Conservation (phyloP, 1,284 basidiomycete genomes). For the Pterulicium gracile region DNA sequence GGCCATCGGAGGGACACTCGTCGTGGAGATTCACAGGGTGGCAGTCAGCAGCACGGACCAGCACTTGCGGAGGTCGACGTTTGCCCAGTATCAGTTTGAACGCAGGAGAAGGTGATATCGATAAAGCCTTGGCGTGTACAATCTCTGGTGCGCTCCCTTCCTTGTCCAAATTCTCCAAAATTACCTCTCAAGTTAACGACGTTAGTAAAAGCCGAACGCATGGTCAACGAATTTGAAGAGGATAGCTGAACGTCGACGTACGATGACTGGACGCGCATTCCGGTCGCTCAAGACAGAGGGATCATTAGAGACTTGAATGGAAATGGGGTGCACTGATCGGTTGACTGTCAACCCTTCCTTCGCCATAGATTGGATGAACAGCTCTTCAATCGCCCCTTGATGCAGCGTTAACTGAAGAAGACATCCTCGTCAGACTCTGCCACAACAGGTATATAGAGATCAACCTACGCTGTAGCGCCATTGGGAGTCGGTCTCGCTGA, state of each 20-base stretch:
- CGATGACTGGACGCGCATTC: conserved; percentile 44
- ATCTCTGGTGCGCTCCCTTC: no score
- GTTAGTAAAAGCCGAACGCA: no score
- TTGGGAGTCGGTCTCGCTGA: conserved; percentile 1
- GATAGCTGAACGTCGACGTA: conserved; percentile 18
- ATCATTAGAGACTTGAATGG: conserved; percentile 39
- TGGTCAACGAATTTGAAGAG: no score
- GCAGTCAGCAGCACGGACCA: conserved; percentile 55
- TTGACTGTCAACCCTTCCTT: conserved; percentile 43
- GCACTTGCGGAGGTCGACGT: conserved; percentile 45
- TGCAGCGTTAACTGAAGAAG: conserved; percentile 49
- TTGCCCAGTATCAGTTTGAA: conserved; percentile 41
- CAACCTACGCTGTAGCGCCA: no score
- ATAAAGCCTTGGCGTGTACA: no score
- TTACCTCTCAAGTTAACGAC: no score
- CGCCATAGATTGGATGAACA: conserved; percentile 56
- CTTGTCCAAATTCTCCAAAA: no score
- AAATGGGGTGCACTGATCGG: conserved; percentile 43
- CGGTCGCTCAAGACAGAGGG: conserved; percentile 28
- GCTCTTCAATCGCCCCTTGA: conserved; percentile 63
- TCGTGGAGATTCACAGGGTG: conserved; percentile 61
- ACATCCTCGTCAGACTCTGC: no score
- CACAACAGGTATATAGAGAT: no score
- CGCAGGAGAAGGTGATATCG: no score
- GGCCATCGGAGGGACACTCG: conserved; percentile 51